Evolutionary conservation across 495 filamentous ascomycete genomes (phyloP).

Genomic region (Penicillium salamii): DNA sequence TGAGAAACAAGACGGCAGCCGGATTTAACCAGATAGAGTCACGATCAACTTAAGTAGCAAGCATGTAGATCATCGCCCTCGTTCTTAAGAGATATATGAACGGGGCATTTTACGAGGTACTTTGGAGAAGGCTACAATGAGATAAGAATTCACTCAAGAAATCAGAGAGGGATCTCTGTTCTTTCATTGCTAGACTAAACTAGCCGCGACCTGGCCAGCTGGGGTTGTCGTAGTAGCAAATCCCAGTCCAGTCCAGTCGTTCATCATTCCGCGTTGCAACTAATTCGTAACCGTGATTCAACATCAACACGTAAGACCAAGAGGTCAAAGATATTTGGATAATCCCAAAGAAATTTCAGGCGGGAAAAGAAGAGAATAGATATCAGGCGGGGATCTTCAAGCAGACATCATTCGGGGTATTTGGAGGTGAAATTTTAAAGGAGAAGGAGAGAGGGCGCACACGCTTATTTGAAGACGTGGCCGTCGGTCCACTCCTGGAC

Average conservation of each 20-base stretch:
- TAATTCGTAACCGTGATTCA: conserved; percentile 31
- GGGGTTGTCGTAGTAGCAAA: conserved; percentile 1
- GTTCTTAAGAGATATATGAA: no score
- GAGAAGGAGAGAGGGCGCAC: conserved; percentile 13
- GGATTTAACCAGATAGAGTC: no score
- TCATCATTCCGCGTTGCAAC: conserved; percentile 33
- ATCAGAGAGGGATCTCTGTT: conserved; percentile 10
- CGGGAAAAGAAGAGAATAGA: conserved; percentile 12
- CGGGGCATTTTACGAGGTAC: no score
- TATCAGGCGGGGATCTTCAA: conserved; percentile 6
- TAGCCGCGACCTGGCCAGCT: conserved; percentile 14
- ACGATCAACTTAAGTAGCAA: no score
- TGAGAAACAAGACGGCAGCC: no score
- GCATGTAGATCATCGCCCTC: no score
- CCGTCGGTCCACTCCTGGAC: conserved; percentile 75
- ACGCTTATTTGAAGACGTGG: conserved; percentile 96
- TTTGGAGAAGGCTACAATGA: no score
- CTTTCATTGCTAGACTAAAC: conserved; percentile 22
- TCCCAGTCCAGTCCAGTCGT: conserved; percentile 10
- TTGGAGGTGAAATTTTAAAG: conserved; percentile 14
- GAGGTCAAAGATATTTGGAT: conserved; percentile 16
- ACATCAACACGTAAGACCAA: conserved; percentile 28
- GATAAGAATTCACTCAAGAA: neutral
- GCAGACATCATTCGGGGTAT: conserved; percentile 21
- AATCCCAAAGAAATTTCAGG: conserved; percentile 9